Conservation (phyloP, 768 basidiomycete species). For the Suillus sp. region DNA sequence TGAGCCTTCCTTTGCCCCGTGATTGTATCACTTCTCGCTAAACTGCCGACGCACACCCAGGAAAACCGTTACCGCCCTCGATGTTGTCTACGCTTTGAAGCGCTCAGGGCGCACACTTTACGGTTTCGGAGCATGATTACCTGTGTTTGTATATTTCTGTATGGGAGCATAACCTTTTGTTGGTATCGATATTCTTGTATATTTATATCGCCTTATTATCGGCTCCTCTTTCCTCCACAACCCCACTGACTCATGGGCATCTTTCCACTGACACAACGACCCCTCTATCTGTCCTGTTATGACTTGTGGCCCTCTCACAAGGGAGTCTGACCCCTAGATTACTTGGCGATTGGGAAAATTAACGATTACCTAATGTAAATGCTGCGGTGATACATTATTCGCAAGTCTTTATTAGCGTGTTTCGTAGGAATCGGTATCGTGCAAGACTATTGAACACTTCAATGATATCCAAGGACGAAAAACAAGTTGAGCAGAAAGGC, state of each 20-base stretch:
- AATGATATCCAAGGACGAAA: slow-evolving; percentile 23
- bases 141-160: slow-evolving; percentile 7
- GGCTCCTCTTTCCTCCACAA: not conserved
- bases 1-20: slow-evolving; percentile 11
- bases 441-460: slow-evolving; percentile 4
- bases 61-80: slow-evolving; percentile 83
- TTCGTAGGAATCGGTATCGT: not conserved
- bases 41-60: slow-evolving; percentile 17
- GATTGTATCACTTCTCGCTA: not conserved
- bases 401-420: not conserved
- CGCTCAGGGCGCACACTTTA: slow-evolving; percentile 76
- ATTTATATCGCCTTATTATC: slow-evolving; percentile 3
- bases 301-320: not conserved
- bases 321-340: not conserved
- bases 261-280: not conserved
- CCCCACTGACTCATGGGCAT: not conserved
- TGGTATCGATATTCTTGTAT: slow-evolving; percentile 15
- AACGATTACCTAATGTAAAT: not conserved
- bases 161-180: not conserved
- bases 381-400: not conserved
- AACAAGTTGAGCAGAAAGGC: slow-evolving; percentile 18
- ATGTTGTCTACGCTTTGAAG: slow-evolving; percentile 79
- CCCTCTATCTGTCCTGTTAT: not conserved
- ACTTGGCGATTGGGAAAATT: too few species aligned
- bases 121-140: slow-evolving; percentile 66